Evolutionary conservation across 2,329 filamentous ascomycete species (phyloP), one percentile per base, ranked within the genome.

Genomic region (Pseudocercospora pini-densiflorae): DNA sequence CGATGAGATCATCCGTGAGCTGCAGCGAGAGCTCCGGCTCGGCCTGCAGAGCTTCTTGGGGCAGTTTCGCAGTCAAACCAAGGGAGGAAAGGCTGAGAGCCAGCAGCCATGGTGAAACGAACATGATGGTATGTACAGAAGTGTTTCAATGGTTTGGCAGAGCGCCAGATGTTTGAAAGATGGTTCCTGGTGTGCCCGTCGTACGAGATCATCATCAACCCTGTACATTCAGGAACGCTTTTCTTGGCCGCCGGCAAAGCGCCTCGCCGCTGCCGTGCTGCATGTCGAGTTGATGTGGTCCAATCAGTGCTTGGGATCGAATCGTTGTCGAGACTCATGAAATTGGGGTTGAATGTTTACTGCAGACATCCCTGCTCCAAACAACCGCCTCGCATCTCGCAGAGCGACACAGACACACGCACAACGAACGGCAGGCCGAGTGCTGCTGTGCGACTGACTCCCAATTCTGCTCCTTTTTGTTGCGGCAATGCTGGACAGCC

Each of bases 1-100:
- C 84, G 51, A 97, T 84, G 0, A 97, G 85, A 67, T 83, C 80
- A 64, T 77, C 71, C 0, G 69, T 72, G n/a, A 76, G 66, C 27
- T 58, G 40, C 9, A 73, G 24, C 51, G 24, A 14, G 9, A 54
- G 16, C 10, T 54, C 49, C 19, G 49, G 21, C 49, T 53, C 21
- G 49, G 19, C 19, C 14, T 53, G 49, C 21, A 53, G 21, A 53
- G 67, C 57, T 29, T 67, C 59, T 51, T 65, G 63, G 23, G 27
- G 29, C 54, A 21, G 31, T 31, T 36, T 33, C n/a, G 54, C 54
- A 3, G 54, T 24, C 8, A 31, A 29, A 58, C 4, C 54, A 8
- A 33, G 31, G n/a, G 54, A 58, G 16, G 31, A 36, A n/a, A 40
- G 33, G 49, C 47, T 40, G 21, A 67, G 61, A 33, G 57, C 49